Conservation (phyloP, 345 rosid species). For the Microthlaspi erraticum region DNA sequence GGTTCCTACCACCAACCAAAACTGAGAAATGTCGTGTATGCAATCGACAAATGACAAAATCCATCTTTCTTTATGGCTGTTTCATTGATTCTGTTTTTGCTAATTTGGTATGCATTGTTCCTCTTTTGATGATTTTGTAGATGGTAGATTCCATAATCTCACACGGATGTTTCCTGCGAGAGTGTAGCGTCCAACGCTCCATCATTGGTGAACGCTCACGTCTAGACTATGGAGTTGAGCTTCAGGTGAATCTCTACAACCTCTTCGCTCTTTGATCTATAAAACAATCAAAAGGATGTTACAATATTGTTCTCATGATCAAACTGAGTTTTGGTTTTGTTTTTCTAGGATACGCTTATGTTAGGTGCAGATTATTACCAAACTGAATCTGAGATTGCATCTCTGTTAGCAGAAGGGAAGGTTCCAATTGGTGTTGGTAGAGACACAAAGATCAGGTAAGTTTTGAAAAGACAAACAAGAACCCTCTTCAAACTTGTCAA, state of each 20-base stretch:
- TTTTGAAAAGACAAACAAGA: neutral
- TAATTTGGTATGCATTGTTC: slow-evolving; percentile 4
- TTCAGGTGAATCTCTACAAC: slow-evolving; percentile 53
- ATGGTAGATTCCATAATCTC: slow-evolving; percentile 73
- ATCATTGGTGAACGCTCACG: slow-evolving; percentile 78
- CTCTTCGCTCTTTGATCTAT: neutral
- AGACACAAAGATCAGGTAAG: slow-evolving; percentile 69
- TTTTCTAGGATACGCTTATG: slow-evolving; percentile 76
- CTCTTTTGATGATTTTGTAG: slow-evolving; percentile 42
- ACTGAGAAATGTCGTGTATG: slow-evolving; percentile 73
- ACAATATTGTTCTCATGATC: neutral
- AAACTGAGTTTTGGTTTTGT: slow-evolving; percentile 1
- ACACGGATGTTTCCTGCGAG: slow-evolving; percentile 83
- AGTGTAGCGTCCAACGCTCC: slow-evolving; percentile 78
- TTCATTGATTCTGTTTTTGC: slow-evolving; percentile 23
- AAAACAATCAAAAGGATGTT: neutral
- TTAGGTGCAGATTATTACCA: slow-evolving; percentile 87
- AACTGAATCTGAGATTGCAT: slow-evolving; percentile 72
- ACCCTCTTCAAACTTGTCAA: neutral
- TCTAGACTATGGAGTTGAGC: slow-evolving; percentile 78
- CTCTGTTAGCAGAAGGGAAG: slow-evolving; percentile 60
- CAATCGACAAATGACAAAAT: neutral
- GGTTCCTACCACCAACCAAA: slow-evolving; percentile 84
- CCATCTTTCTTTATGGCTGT: slow-evolving; percentile 5
- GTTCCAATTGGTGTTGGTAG: slow-evolving; percentile 79